Conservation (phyloP, 2,329 filamentous ascomycete genomes). For the Aspergillus tanneri region DNA sequence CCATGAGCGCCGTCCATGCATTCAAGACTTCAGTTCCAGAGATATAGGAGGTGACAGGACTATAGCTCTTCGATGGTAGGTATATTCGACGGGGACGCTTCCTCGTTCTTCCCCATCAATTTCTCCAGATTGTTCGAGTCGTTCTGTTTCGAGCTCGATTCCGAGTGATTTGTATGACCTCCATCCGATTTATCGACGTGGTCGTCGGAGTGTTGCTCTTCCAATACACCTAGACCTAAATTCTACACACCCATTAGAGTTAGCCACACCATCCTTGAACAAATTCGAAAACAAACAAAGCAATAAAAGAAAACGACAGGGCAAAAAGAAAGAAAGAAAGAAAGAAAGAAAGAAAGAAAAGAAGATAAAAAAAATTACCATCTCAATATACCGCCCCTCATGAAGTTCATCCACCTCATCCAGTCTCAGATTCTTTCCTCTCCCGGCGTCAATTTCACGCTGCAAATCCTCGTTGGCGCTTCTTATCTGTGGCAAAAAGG, state of each 20-base stretch:
- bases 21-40: neutral
- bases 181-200: constrained; percentile 22
- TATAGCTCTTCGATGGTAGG: constrained; percentile 41
- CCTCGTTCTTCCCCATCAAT: constrained; percentile 40
- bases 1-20: constrained; percentile 17
- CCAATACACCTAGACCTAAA: constrained; percentile 46
- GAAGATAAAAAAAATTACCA: constrained; percentile 31
- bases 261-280: neutral
- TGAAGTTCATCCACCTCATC: constrained; percentile 36
- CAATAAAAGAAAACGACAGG: too few relatives aligned
- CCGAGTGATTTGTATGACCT: constrained; percentile 12
- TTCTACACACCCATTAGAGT: constrained; percentile 29
- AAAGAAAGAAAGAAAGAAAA: neutral
- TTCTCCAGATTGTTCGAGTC: constrained; percentile 36
- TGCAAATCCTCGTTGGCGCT: constrained; percentile 45
- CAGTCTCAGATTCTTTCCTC: constrained; percentile 31
- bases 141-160: constrained; percentile 14
- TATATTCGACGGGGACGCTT: constrained; percentile 25
- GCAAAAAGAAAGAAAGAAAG: neutral
- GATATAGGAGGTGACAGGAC: neutral
- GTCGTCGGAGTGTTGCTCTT: constrained; percentile 35
- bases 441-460: constrained; percentile 37
- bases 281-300: neutral
- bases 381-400: constrained; percentile 44
- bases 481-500: constrained; percentile 45